These are phyloP conservation scores for Claviceps monticola DNA, from an alignment of 2,329 filamentous ascomycete species.

Conservation along the genomic window DNA sequence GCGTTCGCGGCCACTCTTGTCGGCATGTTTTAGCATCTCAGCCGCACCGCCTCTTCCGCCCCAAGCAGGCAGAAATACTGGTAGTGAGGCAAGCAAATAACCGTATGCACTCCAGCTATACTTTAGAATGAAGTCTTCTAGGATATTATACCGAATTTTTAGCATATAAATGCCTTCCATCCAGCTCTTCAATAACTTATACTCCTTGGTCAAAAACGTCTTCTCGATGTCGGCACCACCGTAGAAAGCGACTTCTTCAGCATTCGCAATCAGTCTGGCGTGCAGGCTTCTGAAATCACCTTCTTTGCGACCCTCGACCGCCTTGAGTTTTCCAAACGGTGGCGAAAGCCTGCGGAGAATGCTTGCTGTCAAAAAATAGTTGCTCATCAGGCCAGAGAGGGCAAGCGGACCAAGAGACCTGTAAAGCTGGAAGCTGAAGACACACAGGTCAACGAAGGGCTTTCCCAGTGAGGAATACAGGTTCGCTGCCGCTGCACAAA, in stretches of 20 bases:
- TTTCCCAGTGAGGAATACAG: slow-evolving; percentile 97
- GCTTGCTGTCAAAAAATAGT: slow-evolving; percentile 89
- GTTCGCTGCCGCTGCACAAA: slow-evolving; percentile 83
- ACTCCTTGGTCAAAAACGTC: slow-evolving; percentile 79
- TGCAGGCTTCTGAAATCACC: slow-evolving; percentile 90
- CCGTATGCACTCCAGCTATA: slow-evolving; percentile 98
- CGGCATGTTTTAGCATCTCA: slow-evolving; percentile 43
- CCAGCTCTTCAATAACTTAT: slow-evolving; percentile 84
- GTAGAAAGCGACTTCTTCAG: slow-evolving; percentile 96
- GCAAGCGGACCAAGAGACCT: slow-evolving; percentile 81
- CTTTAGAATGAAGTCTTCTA: slow-evolving; percentile 95
- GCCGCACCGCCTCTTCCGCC: slow-evolving; percentile 65
- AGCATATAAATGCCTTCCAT: slow-evolving; percentile 98
- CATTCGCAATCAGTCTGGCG: slow-evolving; percentile 85
- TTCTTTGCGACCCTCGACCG: slow-evolving; percentile 87
- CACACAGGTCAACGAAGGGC: slow-evolving; percentile 88
- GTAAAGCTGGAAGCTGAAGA: slow-evolving; percentile 97
- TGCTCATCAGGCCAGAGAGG: slow-evolving; percentile 71
- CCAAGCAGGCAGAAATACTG: slow-evolving; percentile 90
- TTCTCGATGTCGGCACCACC: slow-evolving; percentile 92
- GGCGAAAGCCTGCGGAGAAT: slow-evolving; percentile 79
- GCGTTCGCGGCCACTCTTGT: slow-evolving; percentile 51
- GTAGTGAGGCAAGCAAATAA: slow-evolving; percentile 83
- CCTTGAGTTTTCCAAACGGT: slow-evolving; percentile 92
- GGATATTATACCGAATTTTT: slow-evolving; percentile 96